These are phyloP conservation scores for Penicillium sp. DNA, from an alignment of 2,329 filamentous ascomycete species.

Conservation along the genomic window DNA sequence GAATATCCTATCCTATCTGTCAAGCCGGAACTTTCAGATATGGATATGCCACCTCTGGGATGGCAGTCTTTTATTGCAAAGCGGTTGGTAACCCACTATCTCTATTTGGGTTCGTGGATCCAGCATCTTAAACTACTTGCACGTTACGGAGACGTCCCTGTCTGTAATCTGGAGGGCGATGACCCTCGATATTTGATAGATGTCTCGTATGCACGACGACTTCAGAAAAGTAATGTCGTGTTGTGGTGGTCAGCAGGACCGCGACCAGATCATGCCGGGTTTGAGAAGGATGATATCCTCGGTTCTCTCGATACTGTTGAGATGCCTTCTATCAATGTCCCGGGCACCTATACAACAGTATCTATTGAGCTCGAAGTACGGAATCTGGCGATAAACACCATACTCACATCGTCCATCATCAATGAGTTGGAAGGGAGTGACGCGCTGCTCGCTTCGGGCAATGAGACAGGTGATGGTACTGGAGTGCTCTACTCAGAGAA, in stretches of 20 bases:
- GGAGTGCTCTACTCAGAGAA: slow-evolving; percentile 78
- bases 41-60: slow-evolving; percentile 81
- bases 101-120: slow-evolving; percentile 90
- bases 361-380: slow-evolving; percentile 93
- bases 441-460: slow-evolving; percentile 76
- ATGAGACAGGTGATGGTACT: slow-evolving; percentile 56
- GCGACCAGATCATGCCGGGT: slow-evolving; percentile 88
- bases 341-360: slow-evolving; percentile 90
- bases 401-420: slow-evolving; percentile 91
- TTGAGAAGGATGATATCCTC: slow-evolving; percentile 86
- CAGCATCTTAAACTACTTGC: slow-evolving; percentile 82
- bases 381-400: slow-evolving; percentile 96
- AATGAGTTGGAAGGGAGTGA: slow-evolving; percentile 93
- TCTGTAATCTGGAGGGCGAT: slow-evolving; percentile 93
- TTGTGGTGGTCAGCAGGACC: slow-evolving; percentile 93
- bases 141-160: slow-evolving; percentile 85
- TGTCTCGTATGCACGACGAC: slow-evolving; percentile 82
- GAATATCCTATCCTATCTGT: slow-evolving; percentile 82
- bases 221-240: slow-evolving; percentile 89
- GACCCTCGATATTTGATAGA: slow-evolving; percentile 95
- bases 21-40: slow-evolving; percentile 77
- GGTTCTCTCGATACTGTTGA: slow-evolving; percentile 79
- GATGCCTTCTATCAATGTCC: slow-evolving; percentile 90
- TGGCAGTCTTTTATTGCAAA: slow-evolving; percentile 91
- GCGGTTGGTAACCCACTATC: slow-evolving; percentile 80